phyloP scores from a whole-genome alignment of 2,329 filamentous ascomycete species.

The Pseudocercospora cruenta region DNA sequence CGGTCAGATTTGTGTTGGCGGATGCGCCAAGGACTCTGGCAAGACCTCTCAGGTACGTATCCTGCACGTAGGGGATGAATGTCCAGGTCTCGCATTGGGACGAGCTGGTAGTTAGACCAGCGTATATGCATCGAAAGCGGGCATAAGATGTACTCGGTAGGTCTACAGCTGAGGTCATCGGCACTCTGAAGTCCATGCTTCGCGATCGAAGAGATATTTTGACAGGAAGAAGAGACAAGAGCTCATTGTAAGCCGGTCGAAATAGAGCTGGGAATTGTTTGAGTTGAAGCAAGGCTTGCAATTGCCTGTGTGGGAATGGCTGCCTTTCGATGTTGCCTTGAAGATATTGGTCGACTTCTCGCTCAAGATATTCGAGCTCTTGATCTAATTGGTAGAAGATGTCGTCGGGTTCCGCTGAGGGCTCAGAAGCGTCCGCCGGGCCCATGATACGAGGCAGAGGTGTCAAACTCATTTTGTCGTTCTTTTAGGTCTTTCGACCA shows the following conservation, averaged over 20 bases:
- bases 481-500: background rate
- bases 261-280: conserved; percentile 20
- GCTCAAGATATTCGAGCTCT: conserved; percentile 19
- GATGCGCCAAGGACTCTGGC: conserved; percentile 15
- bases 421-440: background rate
- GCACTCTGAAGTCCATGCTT: conserved; percentile 10
- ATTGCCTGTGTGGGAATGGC: conserved; percentile 8
- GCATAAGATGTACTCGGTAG: conserved; percentile 19
- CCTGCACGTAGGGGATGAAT: conserved; percentile 21
- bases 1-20: conserved; percentile 7
- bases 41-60: conserved; percentile 20
- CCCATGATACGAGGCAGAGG: background rate
- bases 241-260: conserved; percentile 16
- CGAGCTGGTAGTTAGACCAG: conserved; percentile 3
- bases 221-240: conserved; percentile 18
- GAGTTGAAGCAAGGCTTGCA: conserved; percentile 20
- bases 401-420: conserved; percentile 17
- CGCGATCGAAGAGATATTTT: conserved; percentile 13
- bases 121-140: conserved; percentile 20
- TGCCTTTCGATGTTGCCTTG: background rate
- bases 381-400: conserved; percentile 26
- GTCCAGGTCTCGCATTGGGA: conserved; percentile 23
- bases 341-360: conserved; percentile 15
- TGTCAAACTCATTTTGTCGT: background rate
- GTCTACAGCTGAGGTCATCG: conserved; percentile 14